phyloP scores from a whole-genome alignment of 2,329 filamentous ascomycete genomes.

The Samsoniella hepiali region DNA sequence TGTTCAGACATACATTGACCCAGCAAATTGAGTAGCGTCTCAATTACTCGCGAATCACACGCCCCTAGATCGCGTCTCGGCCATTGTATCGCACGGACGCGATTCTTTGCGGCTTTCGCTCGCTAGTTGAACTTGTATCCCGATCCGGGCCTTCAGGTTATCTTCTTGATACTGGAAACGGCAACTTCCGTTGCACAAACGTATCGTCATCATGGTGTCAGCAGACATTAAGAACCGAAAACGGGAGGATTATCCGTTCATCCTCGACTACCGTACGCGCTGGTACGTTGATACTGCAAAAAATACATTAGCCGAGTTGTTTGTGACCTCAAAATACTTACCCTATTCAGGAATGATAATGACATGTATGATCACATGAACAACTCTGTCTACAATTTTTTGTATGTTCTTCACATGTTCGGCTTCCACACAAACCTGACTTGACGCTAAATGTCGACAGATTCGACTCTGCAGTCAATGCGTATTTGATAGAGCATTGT shows the following conservation, averaged over 20 bases:
- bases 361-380: constrained; percentile 96
- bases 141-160: not conserved
- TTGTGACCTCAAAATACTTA: not conserved
- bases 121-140: not conserved
- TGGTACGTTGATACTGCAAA: constrained; percentile 53
- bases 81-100: not conserved
- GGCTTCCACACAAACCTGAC: not conserved
- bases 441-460: constrained; percentile 33
- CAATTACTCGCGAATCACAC: not conserved
- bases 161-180: not conserved
- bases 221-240: constrained; percentile 55
- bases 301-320: constrained; percentile 20
- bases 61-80: not conserved
- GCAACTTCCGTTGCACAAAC: not conserved
- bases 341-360: constrained; percentile 70
- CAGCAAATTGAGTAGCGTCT: not conserved
- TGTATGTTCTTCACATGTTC: constrained; percentile 44
- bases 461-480: constrained; percentile 87
- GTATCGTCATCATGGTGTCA: constrained; percentile 11
- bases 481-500: constrained; percentile 79
- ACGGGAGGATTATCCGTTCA: constrained; percentile 72
- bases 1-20: not conserved
- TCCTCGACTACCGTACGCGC: constrained; percentile 79
- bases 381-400: constrained; percentile 80
- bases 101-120: constrained; percentile 5